Evolutionary conservation across 805 yeast genomes (phyloP), one percentile per base, ranked within the genome.

Genomic region (Saccharomycopsis fodiens): DNA sequence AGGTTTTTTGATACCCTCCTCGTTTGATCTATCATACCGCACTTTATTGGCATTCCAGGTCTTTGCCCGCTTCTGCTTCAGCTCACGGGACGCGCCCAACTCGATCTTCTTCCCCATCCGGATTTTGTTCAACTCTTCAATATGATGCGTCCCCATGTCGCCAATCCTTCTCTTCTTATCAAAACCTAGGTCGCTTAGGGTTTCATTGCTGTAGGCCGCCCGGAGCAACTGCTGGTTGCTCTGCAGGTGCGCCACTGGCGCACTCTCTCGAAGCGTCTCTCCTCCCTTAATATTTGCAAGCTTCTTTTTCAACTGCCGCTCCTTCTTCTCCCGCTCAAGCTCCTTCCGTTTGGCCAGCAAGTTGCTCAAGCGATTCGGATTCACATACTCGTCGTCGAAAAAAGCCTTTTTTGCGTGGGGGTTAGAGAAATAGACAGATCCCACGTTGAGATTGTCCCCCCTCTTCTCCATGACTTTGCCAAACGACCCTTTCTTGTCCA

Each of bases 381-480:
- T 70, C 8, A 66, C 67, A 52, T 66, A 77, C 27, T 66, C 63
- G 13, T 72, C 73, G 54, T 73, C 69, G 54, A 70, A 75, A 52
- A 76, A 76, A 2, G 79, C 78, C 40, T 62, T 62, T 22, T 74
- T 72, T 3, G 75, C 69, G 20, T 63, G 59, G 1, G 60, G 58
- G 41, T 62, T 65, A 2, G 69, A 63, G 50, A 76, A 77, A 32
- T 61, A 59, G 29, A 59, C 46, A 29, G 54, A 37, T 8, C 52
- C 52, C n/a, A 32, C 52, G n/a, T 56, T 47, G 22, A 54, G 47
- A 34, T 57, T 58, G 36, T 57, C 55, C 15, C 45, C 50, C 35
- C 52, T 48, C 25, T 57, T 63, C 25, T 51, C 48, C 16, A 35
- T 25, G 10, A 51, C 17, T 12, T 48, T 43, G 8, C 51, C 49